These are phyloP conservation scores for Annulohypoxylon stygium DNA, from an alignment of 495 filamentous ascomycete species.

Conservation along the genomic window DNA sequence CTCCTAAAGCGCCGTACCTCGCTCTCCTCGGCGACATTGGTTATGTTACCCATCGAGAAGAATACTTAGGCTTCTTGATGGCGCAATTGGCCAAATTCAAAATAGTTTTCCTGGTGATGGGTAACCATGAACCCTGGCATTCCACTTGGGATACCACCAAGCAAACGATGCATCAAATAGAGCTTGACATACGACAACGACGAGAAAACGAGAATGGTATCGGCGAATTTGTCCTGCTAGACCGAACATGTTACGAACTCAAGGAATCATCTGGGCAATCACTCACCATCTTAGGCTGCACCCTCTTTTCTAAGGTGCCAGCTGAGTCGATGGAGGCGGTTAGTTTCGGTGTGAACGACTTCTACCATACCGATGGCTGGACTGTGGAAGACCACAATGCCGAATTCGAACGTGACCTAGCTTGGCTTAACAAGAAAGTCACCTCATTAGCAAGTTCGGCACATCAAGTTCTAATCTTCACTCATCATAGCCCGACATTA, in stretches of 20 bases:
- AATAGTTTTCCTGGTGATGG: constrained; percentile 65
- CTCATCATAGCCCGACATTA: constrained; percentile 65
- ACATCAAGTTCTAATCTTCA: constrained; percentile 62
- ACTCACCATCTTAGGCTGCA: constrained; percentile 65
- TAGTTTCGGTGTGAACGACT: constrained; percentile 61
- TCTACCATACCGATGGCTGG: constrained; percentile 64
- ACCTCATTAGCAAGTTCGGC: constrained; percentile 51
- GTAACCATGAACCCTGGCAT: constrained; percentile 70
- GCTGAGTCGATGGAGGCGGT: constrained; percentile 47
- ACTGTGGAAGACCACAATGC: constrained; percentile 58
- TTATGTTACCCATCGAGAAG: constrained; percentile 47
- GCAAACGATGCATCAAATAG: constrained; percentile 31
- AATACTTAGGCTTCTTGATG: constrained; percentile 59
- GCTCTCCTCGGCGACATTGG: background rate
- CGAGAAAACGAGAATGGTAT: constrained; percentile 21
- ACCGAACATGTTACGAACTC: constrained; percentile 59
- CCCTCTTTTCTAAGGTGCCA: constrained; percentile 59
- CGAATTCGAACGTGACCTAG: constrained; percentile 58
- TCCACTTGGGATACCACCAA: constrained; percentile 55
- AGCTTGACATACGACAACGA: constrained; percentile 37
- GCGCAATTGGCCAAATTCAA: constrained; percentile 60
- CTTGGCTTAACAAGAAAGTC: constrained; percentile 66
- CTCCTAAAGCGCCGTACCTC: background rate
- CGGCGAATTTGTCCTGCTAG: constrained; percentile 62
- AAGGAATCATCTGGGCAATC: constrained; percentile 11